Evolutionary conservation across 148 eudicot species (phyloP).

Genomic region (Mesembryanthemum crystallinum): DNA sequence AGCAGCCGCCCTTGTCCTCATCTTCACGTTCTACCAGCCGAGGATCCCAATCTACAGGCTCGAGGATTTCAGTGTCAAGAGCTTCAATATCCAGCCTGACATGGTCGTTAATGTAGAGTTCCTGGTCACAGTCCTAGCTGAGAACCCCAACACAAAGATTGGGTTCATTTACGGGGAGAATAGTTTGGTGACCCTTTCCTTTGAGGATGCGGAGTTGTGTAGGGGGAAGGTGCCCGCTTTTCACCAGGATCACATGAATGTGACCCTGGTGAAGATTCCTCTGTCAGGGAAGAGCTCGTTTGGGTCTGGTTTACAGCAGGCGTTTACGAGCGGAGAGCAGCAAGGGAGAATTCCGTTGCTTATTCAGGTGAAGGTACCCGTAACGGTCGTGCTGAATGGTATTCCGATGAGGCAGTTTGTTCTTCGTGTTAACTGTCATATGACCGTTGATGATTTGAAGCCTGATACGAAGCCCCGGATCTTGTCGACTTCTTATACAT

Average conservation of each 20-base stretch:
- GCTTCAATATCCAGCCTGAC: conserved; percentile 37
- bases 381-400: conserved; percentile 32
- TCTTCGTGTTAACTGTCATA: conserved; percentile 36
- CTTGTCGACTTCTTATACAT: conserved; percentile 21
- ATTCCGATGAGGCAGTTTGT: conserved; percentile 28
- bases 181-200: conserved; percentile 34
- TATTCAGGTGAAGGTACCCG: conserved; percentile 43
- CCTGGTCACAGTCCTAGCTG: conserved; percentile 33
- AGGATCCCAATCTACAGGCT: conserved; percentile 44
- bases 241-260: conserved; percentile 40
- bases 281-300: conserved; percentile 39
- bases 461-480: conserved; percentile 45
- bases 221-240: conserved; percentile 49
- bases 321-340: conserved; percentile 18
- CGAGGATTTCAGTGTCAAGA: conserved; percentile 32
- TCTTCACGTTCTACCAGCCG: conserved; percentile 46
- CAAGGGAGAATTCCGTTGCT: conserved; percentile 42
- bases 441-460: conserved; percentile 40
- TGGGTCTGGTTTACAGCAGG: conserved; percentile 40
- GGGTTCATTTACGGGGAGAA: conserved; percentile 36
- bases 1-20: not conserved
- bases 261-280: conserved; percentile 35
- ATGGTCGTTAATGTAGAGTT: conserved; percentile 33
- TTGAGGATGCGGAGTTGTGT: conserved; percentile 32
- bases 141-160: conserved; percentile 48